Conservation (phyloP, 805 yeast species). For the Nakazawaea anatomiae region DNA sequence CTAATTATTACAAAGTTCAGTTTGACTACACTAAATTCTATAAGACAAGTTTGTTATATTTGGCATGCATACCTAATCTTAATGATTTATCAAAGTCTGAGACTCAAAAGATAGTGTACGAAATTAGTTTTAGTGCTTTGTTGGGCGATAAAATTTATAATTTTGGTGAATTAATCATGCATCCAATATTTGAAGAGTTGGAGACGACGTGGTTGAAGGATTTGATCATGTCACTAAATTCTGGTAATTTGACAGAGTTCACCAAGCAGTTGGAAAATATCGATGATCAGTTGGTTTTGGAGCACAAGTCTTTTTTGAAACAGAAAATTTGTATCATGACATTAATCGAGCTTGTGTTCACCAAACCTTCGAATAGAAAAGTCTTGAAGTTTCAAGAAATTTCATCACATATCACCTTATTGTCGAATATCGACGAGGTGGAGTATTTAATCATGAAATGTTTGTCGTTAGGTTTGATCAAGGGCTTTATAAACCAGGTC, state of each 20-base stretch:
- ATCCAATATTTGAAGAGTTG: slow-evolving; percentile 62
- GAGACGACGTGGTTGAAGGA: slow-evolving; percentile 64
- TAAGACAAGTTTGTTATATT: slow-evolving; percentile 71
- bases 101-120: slow-evolving; percentile 44
- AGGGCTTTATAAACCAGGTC: slow-evolving; percentile 90
- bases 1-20: slow-evolving; percentile 68
- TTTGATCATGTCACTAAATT: slow-evolving; percentile 63
- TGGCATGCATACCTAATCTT: slow-evolving; percentile 54
- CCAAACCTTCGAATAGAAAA: slow-evolving; percentile 68
- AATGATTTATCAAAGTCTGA: slow-evolving; percentile 19
- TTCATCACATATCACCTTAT: slow-evolving; percentile 57
- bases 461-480: slow-evolving; percentile 72
- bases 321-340: slow-evolving; percentile 93
- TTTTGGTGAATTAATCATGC: slow-evolving; percentile 91
- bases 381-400: slow-evolving; percentile 69
- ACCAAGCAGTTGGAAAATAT: slow-evolving; percentile 12
- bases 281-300: slow-evolving; percentile 47
- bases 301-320: slow-evolving; percentile 60
- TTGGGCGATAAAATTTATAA: slow-evolving; percentile 90
- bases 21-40: slow-evolving; percentile 80
- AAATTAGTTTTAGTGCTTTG: slow-evolving; percentile 79
- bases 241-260: slow-evolving; percentile 70
- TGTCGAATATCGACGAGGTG: slow-evolving; percentile 61
- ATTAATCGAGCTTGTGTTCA: slow-evolving; percentile 79
- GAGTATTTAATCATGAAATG: slow-evolving; percentile 92